Evolutionary conservation across 495 filamentous ascomycete genomes (phyloP).

Genomic region (Diplogelasinospora grovesii): DNA sequence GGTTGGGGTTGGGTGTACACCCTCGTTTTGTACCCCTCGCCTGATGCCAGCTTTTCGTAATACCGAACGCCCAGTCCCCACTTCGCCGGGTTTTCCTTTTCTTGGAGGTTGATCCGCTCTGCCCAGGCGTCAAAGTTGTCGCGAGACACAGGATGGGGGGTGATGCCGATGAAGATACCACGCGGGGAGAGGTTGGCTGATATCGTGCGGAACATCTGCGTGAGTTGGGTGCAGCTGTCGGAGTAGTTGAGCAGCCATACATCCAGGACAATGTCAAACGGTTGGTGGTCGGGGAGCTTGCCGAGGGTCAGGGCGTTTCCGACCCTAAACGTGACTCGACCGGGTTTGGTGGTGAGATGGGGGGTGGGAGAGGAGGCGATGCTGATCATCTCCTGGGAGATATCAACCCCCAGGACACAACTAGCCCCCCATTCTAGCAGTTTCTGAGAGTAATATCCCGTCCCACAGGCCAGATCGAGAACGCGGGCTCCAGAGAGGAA

Average conservation of each 20-base stretch:
- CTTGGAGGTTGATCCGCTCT: neutral
- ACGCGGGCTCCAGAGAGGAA: slow-evolving; percentile 1
- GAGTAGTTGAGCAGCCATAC: slow-evolving; percentile 38
- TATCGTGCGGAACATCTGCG: slow-evolving; percentile 28
- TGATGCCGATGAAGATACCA: slow-evolving; percentile 29
- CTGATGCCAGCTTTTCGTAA: too few relatives aligned
- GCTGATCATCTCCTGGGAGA: slow-evolving; percentile 26
- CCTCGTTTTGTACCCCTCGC: too few relatives aligned
- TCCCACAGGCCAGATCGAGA: slow-evolving; percentile 16
- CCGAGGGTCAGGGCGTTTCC: slow-evolving; percentile 6
- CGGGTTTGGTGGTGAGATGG: neutral
- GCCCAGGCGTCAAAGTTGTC: slow-evolving; percentile 8
- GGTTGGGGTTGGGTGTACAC: too few relatives aligned
- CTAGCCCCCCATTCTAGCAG: slow-evolving; percentile 10
- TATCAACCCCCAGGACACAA: slow-evolving; percentile 29
- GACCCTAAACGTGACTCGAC: neutral
- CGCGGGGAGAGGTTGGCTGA: slow-evolving; percentile 27
- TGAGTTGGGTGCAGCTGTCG: slow-evolving; percentile 16
- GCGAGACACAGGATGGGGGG: slow-evolving; percentile 9
- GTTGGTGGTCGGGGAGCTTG: slow-evolving; percentile 11
- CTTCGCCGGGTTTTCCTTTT: too few relatives aligned
- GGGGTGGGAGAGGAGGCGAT: slow-evolving; percentile 12
- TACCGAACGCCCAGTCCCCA: too few relatives aligned
- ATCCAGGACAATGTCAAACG: slow-evolving; percentile 34
- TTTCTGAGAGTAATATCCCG: slow-evolving; percentile 7